Evolutionary conservation across 106 monocot species (phyloP).

Genomic region (Chionographis japonica): DNA sequence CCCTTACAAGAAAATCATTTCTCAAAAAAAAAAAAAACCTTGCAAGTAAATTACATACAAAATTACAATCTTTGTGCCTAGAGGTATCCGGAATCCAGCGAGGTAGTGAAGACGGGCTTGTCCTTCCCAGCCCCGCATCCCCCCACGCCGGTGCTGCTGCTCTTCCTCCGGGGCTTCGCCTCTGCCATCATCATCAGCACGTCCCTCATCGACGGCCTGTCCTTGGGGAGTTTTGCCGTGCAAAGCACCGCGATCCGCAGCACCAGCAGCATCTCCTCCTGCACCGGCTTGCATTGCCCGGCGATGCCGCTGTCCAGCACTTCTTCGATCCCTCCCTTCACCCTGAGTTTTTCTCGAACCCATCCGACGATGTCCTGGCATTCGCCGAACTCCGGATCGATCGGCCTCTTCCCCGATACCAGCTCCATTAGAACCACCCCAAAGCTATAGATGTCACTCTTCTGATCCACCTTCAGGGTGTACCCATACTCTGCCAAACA

Average conservation of each 20-base stretch:
- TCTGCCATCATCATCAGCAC: slow-evolving; percentile 44
- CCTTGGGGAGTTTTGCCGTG: slow-evolving; percentile 28
- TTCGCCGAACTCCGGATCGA: slow-evolving; percentile 45
- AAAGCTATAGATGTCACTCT: slow-evolving; percentile 61
- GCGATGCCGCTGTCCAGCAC: slow-evolving; percentile 28
- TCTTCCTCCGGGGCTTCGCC: slow-evolving; percentile 44
- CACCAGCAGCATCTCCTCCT: slow-evolving; percentile 58
- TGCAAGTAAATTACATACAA: background rate
- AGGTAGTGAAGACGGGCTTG: slow-evolving; percentile 45
- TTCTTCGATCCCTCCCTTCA: slow-evolving; percentile 17
- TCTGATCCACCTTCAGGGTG: slow-evolving; percentile 56
- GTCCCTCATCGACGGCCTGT: slow-evolving; percentile 46
- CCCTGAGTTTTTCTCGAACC: slow-evolving; percentile 30
- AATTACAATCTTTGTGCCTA: background rate
- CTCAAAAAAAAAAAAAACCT: no score
- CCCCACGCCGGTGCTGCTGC: slow-evolving; percentile 22
- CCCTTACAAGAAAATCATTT: no score
- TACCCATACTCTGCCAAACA: slow-evolving; percentile 26
- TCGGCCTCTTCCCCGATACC: slow-evolving; percentile 34
- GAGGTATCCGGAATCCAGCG: slow-evolving; percentile 20
- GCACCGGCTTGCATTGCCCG: slow-evolving; percentile 39
- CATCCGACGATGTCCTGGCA: slow-evolving; percentile 50
- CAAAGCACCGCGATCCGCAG: slow-evolving; percentile 30
- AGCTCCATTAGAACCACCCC: slow-evolving; percentile 69
- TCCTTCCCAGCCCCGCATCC: slow-evolving; percentile 24